phyloP scores from a whole-genome alignment of 169 alveolate genomes.

The Plasmodium inui region DNA sequence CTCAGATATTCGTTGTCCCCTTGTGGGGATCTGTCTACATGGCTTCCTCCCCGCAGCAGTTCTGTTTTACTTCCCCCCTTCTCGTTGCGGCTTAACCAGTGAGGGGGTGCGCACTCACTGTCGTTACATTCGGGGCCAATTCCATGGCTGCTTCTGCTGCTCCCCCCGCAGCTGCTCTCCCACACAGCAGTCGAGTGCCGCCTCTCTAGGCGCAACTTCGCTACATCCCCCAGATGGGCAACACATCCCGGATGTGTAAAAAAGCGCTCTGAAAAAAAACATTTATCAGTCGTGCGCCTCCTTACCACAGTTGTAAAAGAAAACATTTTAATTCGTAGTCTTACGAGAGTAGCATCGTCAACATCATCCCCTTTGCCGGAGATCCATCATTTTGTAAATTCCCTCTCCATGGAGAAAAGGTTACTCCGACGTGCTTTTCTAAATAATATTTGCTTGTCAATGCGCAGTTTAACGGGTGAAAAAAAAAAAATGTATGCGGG shows the following conservation, averaged over 20 bases:
- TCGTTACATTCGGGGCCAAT: not conserved
- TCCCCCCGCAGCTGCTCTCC: not conserved
- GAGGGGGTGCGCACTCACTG: slow-evolving; percentile 24
- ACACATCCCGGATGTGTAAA: not conserved
- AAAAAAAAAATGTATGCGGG: not conserved
- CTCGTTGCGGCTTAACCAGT: slow-evolving; percentile 23
- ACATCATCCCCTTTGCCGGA: not conserved
- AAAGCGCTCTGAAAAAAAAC: not conserved
- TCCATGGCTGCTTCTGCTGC: not conserved
- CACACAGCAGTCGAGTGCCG: not conserved
- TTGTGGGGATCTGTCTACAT: not conserved
- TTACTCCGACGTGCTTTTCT: not conserved
- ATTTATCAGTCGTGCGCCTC: slow-evolving; percentile 12
- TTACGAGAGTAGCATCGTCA: not conserved
- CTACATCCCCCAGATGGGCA: not conserved
- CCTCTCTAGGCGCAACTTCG: not conserved
- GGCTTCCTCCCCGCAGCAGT: not conserved
- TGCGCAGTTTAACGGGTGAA: not conserved
- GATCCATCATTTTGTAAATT: not conserved
- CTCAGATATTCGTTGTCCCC: slow-evolving; percentile 34
- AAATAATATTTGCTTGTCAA: not conserved
- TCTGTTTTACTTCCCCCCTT: not conserved
- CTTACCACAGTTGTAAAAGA: slow-evolving; percentile 8
- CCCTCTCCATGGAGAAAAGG: not conserved
- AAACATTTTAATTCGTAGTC: slow-evolving; percentile 6